These are phyloP conservation scores for Collybia mongolica DNA, from an alignment of 768 basidiomycete genomes.

Conservation along the genomic window DNA sequence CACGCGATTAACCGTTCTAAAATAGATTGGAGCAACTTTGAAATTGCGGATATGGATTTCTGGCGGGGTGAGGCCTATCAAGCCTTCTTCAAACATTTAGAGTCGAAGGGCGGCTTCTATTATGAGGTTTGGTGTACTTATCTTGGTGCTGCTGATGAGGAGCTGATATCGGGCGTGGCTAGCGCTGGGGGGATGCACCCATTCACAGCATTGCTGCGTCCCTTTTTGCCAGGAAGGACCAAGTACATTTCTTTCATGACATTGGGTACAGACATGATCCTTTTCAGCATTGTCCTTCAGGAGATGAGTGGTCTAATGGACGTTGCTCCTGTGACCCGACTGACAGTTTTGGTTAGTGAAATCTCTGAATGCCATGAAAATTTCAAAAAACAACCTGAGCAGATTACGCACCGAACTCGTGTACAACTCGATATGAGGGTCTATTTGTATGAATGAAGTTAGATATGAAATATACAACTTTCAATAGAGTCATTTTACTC, in stretches of 20 bases:
- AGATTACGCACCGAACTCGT: conserved; percentile 39
- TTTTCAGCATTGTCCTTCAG: conserved; percentile 75
- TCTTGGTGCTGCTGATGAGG: neutral
- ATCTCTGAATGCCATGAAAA: neutral
- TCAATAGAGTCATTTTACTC: too few relatives aligned
- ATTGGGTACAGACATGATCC: conserved; percentile 84
- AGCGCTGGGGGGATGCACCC: conserved; percentile 83
- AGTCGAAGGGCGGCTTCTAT: conserved; percentile 85
- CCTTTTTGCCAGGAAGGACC: conserved; percentile 69
- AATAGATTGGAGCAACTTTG: conserved; percentile 87
- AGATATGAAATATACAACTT: too few relatives aligned
- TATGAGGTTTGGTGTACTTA: conserved; percentile 63
- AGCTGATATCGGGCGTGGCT: conserved; percentile 1
- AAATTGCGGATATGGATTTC: conserved; percentile 88
- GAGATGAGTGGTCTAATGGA: conserved; percentile 52
- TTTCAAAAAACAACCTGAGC: neutral
- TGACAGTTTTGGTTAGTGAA: conserved; percentile 63
- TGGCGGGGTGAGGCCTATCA: conserved; percentile 85
- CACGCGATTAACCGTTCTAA: neutral
- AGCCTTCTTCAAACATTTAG: conserved; percentile 80
- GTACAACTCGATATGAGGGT: conserved; percentile 32
- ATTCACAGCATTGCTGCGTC: conserved; percentile 80
- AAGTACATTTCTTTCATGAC: conserved; percentile 80
- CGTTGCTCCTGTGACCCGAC: conserved; percentile 73
- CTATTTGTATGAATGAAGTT: conserved; percentile 25